A percentile compares a stretch with the other conserved stretches of the same genome.
Conservation (phyloP, 257 asterid species). For the Rhazya stricta region DNA sequence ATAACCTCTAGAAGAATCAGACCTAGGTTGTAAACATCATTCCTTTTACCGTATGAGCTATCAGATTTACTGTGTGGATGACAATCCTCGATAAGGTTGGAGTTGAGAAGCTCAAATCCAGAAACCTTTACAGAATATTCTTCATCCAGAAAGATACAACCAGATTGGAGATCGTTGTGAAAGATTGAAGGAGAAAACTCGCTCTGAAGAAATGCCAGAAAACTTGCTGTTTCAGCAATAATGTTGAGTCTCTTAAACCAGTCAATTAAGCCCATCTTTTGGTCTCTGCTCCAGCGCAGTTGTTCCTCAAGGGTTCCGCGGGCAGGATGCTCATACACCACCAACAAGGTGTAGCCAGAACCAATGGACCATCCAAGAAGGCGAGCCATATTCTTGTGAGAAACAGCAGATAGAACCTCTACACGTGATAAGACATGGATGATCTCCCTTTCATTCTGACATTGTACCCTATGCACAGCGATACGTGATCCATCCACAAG, state of each 20-base stretch:
- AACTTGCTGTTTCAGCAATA: constrained; percentile 44
- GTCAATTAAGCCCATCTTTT: constrained; percentile 30
- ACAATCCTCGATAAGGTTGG: constrained; percentile 7
- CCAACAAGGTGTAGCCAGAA: constrained; percentile 33
- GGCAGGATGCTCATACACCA: constrained; percentile 45
- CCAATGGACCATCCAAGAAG: constrained; percentile 57
- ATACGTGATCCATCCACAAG: constrained; percentile 37
- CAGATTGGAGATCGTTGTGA: constrained; percentile 47
- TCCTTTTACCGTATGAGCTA: constrained; percentile 25
- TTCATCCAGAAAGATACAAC: constrained; percentile 46
- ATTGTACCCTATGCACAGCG: constrained; percentile 45
- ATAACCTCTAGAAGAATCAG: constrained; percentile 48
- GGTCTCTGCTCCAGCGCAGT: constrained; percentile 32
- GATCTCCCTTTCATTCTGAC: constrained; percentile 36
- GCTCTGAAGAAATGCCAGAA: constrained; percentile 55
- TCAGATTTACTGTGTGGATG: constrained; percentile 2
- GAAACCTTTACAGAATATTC: constrained; percentile 41
- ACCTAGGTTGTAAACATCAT: constrained; percentile 52
- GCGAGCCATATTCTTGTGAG: constrained; percentile 50
- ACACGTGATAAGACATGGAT: constrained; percentile 31
- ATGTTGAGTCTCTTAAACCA: constrained; percentile 49
- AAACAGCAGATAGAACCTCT: constrained; percentile 41
- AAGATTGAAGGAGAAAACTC: constrained; percentile 54
- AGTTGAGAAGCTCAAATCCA: constrained; percentile 39
- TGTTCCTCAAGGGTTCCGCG: constrained; percentile 46